Conservation (phyloP, 176 grass and related monocot genomes). For the Dendrocalamus sinicus region DNA sequence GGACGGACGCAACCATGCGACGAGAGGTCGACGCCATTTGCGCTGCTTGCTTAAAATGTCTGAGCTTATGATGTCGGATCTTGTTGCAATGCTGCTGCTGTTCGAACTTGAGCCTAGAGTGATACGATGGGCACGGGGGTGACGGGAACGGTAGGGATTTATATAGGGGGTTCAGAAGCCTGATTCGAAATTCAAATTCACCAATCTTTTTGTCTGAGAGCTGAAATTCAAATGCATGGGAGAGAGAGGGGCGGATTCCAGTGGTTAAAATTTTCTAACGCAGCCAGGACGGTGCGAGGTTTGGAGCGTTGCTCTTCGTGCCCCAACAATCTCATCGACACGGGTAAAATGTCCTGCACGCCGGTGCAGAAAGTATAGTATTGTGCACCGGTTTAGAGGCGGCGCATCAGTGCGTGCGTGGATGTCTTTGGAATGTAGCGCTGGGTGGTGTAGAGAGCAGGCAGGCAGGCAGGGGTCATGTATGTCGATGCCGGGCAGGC, state of each 20-base stretch:
- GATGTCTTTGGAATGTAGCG: not conserved
- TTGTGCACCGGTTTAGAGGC: constrained; percentile 17
- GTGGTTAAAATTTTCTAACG: not conserved
- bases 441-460: too few relatives aligned
- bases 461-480: not conserved
- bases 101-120: not conserved
- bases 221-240: not conserved
- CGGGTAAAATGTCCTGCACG: not conserved
- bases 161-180: constrained; percentile 31
- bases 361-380: not conserved
- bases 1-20: constrained; percentile 42
- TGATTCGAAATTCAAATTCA: not conserved
- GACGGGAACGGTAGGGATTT: not conserved
- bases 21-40: constrained; percentile 42
- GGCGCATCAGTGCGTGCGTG: not conserved
- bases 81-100: not conserved
- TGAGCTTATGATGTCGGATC: not conserved
- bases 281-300: not conserved
- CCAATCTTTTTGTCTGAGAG: not conserved
- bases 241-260: not conserved
- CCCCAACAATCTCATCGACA: constrained; percentile 6
- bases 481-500: not conserved
- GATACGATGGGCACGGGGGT: not conserved
- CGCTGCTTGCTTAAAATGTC: not conserved
- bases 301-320: constrained; percentile 13